Conservation (phyloP, 2,329 filamentous ascomycete genomes). For the Chaetomium sp. region DNA sequence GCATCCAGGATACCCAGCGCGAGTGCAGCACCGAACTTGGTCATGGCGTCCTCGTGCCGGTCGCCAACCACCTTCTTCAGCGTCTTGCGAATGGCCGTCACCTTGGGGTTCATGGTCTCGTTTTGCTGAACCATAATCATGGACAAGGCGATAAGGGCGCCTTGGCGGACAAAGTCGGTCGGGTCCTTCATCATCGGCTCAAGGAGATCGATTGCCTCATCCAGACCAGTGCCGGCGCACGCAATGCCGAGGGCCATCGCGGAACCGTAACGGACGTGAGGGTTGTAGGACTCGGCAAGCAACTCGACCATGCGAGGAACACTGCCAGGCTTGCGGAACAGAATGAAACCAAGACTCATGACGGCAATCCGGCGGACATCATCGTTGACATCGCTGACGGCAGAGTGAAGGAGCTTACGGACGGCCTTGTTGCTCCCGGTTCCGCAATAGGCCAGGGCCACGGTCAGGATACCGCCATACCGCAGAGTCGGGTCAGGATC, state of each 20-base stretch:
- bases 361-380: slow-evolving; percentile 94
- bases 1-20: slow-evolving; percentile 97
- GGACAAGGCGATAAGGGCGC: slow-evolving; percentile 83
- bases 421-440: slow-evolving; percentile 98
- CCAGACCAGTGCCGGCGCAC: slow-evolving; percentile 89
- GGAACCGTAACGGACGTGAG: slow-evolving; percentile 93
- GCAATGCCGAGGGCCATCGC: slow-evolving; percentile 98
- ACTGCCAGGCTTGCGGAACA: slow-evolving; percentile 95
- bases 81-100: slow-evolving; percentile 81
- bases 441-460: slow-evolving; percentile 93
- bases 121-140: slow-evolving; percentile 99
- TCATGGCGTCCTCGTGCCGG: slow-evolving; percentile 97
- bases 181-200: slow-evolving; percentile 99
- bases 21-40: slow-evolving; percentile 92
- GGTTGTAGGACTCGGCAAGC: slow-evolving; percentile 96
- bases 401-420: slow-evolving; percentile 87
- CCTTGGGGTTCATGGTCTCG: slow-evolving; percentile 97
- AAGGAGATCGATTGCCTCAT: slow-evolving; percentile 91
- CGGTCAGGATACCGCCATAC: slow-evolving; percentile 98
- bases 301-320: slow-evolving; percentile 98
- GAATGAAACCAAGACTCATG: slow-evolving; percentile 95
- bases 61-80: slow-evolving; percentile 91
- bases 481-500: slow-evolving; percentile 90
- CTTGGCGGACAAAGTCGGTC: slow-evolving; percentile 95
- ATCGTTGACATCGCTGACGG: slow-evolving; percentile 96